Conservation (phyloP, 202 grass and related monocot genomes). For the Hordeum pubiflorum region DNA sequence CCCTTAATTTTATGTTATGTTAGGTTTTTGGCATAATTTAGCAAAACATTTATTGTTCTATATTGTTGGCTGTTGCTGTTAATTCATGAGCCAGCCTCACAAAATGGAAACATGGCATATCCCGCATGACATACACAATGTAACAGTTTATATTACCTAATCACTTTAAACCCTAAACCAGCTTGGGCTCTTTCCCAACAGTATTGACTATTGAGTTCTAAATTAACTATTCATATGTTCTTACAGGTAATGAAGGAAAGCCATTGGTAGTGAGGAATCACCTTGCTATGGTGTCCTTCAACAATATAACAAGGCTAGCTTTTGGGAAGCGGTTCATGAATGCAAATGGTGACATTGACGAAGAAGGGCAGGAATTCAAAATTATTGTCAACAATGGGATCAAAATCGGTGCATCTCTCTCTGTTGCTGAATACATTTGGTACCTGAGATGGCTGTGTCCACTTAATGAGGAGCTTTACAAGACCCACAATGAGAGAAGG, state of each 20-base stretch:
- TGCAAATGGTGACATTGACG: slow-evolving; percentile 55
- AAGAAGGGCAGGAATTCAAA: slow-evolving; percentile 89
- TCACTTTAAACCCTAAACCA: background rate
- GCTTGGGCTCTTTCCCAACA: background rate
- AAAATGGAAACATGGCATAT: background rate
- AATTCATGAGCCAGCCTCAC: background rate
- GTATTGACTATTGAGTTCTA: background rate
- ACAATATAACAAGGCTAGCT: slow-evolving; percentile 96
- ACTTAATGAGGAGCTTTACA: slow-evolving; percentile 79
- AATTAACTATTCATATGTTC: slow-evolving; percentile 3
- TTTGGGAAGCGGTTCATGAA: slow-evolving; percentile 96
- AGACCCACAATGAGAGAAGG: slow-evolving; percentile 72
- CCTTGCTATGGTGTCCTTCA: slow-evolving; percentile 80
- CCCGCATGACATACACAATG: background rate
- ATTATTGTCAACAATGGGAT: slow-evolving; percentile 77
- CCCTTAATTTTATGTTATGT: background rate
- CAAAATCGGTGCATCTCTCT: slow-evolving; percentile 88
- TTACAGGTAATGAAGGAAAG: slow-evolving; percentile 56
- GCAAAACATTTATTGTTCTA: background rate
- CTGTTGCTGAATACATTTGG: slow-evolving; percentile 71
- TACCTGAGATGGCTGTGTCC: slow-evolving; percentile 92
- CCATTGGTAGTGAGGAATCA: slow-evolving; percentile 56
- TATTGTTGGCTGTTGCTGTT: background rate
- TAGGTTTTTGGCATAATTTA: background rate
- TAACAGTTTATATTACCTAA: background rate